These are phyloP conservation scores for Phytophthora sp. DNA, from an alignment of 352 stramenopile species.

Conservation along the genomic window DNA sequence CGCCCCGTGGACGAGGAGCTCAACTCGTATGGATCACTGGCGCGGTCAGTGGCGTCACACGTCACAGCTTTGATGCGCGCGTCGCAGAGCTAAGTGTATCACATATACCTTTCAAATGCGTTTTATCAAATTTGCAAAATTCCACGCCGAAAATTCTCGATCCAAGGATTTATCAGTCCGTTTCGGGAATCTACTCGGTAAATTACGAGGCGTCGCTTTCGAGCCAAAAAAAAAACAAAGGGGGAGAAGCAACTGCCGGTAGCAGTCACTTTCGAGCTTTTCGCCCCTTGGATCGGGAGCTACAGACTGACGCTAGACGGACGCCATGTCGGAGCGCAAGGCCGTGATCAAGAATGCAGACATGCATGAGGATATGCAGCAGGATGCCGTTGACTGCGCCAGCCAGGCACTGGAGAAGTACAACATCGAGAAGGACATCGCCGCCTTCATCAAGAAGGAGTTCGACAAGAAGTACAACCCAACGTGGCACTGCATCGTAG, in stretches of 20 bases:
- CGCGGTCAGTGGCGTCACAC: constrained; percentile 65
- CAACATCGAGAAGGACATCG: constrained; percentile 99
- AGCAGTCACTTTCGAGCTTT: constrained; percentile 37
- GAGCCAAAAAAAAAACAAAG: constrained; percentile 19
- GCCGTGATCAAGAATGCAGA: constrained; percentile 99
- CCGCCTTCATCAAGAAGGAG: constrained; percentile 93
- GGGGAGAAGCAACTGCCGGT: too few relatives aligned
- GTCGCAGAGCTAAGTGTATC: constrained; percentile 34
- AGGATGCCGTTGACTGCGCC: constrained; percentile 98
- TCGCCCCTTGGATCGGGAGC: constrained; percentile 21
- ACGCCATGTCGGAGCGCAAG: constrained; percentile 94
- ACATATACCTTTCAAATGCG: background rate
- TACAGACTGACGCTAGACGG: constrained; percentile 1
- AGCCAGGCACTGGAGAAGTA: constrained; percentile 99
- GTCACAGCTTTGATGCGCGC: constrained; percentile 60
- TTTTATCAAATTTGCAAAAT: background rate
- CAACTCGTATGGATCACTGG: constrained; percentile 58
- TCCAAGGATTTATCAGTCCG: too few relatives aligned
- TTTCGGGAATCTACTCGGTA: constrained; percentile 33
- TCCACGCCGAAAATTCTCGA: constrained; percentile 14
- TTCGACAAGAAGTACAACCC: constrained; percentile 95
- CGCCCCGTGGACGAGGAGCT: constrained; percentile 63
- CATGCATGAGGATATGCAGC: constrained; percentile 99
- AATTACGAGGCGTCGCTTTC: constrained; percentile 17
- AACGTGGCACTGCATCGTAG: constrained; percentile 96